Conservation (phyloP, 2,329 filamentous ascomycete species). For the Teratosphaeria destructans region DNA sequence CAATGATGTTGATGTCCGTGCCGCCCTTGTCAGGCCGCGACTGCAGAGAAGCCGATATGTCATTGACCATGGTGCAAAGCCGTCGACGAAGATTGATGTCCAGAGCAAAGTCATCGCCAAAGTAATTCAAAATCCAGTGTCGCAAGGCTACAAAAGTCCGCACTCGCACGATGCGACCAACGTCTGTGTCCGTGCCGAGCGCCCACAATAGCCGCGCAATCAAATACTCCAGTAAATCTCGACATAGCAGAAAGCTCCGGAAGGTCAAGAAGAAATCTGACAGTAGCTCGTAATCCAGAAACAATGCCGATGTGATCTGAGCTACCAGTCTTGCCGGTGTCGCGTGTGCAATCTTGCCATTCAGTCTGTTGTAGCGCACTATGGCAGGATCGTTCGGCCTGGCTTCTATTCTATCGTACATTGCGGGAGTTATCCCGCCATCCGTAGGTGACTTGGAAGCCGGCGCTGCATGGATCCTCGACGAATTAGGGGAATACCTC, state of each 20-base stretch:
- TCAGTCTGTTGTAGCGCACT: constrained; percentile 58
- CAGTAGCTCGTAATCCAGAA: constrained; percentile 91
- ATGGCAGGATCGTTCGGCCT: constrained; percentile 73
- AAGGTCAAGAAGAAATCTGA: constrained; percentile 98
- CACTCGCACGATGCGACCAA: constrained; percentile 87
- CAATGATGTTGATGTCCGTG: constrained; percentile 73
- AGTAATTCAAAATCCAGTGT: constrained; percentile 98
- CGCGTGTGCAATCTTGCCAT: constrained; percentile 65
- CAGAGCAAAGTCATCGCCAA: constrained; percentile 81
- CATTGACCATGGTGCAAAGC: constrained; percentile 75
- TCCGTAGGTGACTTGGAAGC: background rate
- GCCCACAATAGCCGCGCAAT: constrained; percentile 83
- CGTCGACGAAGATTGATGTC: constrained; percentile 61
- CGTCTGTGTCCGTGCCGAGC: constrained; percentile 65
- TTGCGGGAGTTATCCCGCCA: constrained; percentile 42
- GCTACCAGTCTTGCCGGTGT: constrained; percentile 85
- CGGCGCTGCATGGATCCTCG: constrained; percentile 3
- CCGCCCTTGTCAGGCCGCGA: constrained; percentile 42
- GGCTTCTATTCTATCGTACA: constrained; percentile 73
- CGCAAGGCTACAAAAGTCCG: constrained; percentile 89
- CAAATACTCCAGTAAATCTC: constrained; percentile 70
- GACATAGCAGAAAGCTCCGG: constrained; percentile 69
- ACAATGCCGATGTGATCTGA: constrained; percentile 90
- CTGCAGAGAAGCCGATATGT: constrained; percentile 43
- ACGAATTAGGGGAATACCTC: constrained; percentile 1